Evolutionary conservation across 768 basidiomycete species (phyloP).

Genomic region (Mycena capillaripes): DNA sequence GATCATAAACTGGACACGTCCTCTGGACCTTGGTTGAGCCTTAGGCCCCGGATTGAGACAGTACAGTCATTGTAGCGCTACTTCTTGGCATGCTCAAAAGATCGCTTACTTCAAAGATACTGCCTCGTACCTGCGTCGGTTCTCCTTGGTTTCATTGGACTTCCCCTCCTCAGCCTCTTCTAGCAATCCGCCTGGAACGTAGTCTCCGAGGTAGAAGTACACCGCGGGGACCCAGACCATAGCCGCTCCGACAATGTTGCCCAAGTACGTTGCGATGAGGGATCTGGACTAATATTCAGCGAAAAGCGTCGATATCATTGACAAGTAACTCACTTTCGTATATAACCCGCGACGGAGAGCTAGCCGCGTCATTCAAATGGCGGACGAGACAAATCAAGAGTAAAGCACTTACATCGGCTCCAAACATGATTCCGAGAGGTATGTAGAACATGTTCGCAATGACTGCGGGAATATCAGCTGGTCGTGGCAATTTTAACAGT

Average conservation of each 20-base stretch:
- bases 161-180: conserved; percentile 54
- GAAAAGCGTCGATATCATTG: not conserved
- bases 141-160: not conserved
- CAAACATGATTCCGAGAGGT: conserved; percentile 78
- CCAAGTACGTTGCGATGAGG: conserved; percentile 73
- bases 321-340: conserved; percentile 68
- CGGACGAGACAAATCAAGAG: conserved; percentile 2
- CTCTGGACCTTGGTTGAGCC: not conserved
- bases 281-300: conserved; percentile 52
- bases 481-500: not conserved
- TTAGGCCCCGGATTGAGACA: not conserved
- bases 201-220: conserved; percentile 74
- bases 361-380: conserved; percentile 36
- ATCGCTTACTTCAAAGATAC: not conserved
- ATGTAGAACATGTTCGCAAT: conserved; percentile 86
- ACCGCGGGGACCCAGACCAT: conserved; percentile 73
- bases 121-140: not conserved
- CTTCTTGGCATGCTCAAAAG: not conserved
- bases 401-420: conserved; percentile 65
- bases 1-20: no score
- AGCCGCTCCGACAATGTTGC: conserved; percentile 76
- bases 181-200: conserved; percentile 51
- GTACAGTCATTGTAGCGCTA: not conserved
- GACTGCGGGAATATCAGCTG: conserved; percentile 50
- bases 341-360: conserved; percentile 71